Base-by-base conservation (phyloP, 192 early-diverging fungal genomes). In the Lobosporangium transversale region DNA sequence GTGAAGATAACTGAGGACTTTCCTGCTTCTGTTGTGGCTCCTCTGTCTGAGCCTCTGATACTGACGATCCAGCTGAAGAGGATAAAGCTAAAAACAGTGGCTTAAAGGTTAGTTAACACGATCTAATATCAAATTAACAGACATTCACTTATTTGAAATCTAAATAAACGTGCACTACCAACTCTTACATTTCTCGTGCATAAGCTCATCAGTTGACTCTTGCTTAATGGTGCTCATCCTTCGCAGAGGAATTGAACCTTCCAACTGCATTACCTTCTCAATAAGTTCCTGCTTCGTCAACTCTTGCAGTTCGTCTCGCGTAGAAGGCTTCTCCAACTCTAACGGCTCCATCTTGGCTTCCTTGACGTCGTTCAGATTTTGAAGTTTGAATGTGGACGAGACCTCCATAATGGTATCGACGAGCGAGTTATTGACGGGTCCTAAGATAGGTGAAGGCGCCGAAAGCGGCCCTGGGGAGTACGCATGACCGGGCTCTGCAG, bases 181-280 rank as follows among this genome's bases (percentile, higher is more conserved):
- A 37, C 23, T 14, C 48, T 35, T 32, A 44, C 52, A 37, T 73
- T 64, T 54, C 23, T 71, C 69, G 21, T 33, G 44, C 26, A 36
- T 42, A 1, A 44, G 15, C 14, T 57, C 68, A 5, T 59, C 49
- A 1, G 37, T 29, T 15, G 69, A 27, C 23, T 73, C 79, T 12
- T 66, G 54, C 37, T 63, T 66, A 30, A 61, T 53, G n/a, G 66
- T 20, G 26, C 64, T 67, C 62, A 66, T 68, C 23, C 49, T 60
- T 1, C 69, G 37, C 17, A 58, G 9, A 7, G 79, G 53, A 2
- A 67, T 57, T 5, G 68, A 66, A 4, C 70, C 70, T 47, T 73
- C 68, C 30, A 68, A 60, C 21, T 80, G 57, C 79, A 80, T 80
- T 18, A 80, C 79, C 40, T 80, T 80, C 70, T 80, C 70, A 37